Evolutionary conservation across 2,329 filamentous ascomycete genomes (phyloP).

Genomic region (Penicillium sumatraense): DNA sequence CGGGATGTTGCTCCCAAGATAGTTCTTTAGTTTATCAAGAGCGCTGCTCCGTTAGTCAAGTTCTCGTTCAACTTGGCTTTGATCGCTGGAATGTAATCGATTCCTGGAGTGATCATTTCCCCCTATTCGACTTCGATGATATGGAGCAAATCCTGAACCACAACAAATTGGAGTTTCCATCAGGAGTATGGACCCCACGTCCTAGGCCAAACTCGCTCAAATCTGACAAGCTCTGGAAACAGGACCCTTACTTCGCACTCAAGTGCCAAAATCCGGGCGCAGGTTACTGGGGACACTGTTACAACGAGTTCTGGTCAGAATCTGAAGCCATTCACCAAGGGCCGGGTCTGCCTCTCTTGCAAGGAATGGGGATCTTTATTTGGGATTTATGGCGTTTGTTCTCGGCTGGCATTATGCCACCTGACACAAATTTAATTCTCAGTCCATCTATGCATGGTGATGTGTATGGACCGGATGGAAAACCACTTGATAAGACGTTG

Average conservation of each 20-base stretch:
- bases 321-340: not conserved
- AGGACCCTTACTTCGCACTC: not conserved
- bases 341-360: not conserved
- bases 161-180: not conserved
- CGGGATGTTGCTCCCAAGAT: not conserved
- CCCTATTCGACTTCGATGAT: not conserved
- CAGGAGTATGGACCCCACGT: not conserved
- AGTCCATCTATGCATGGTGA: too few species aligned
- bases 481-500: too few species aligned
- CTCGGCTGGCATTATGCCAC: not conserved
- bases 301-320: not conserved
- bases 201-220: not conserved
- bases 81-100: too few species aligned
- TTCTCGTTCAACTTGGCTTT: not conserved
- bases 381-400: not conserved
- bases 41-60: not conserved
- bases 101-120: not conserved
- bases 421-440: not conserved
- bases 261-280: not conserved
- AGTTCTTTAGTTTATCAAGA: not conserved
- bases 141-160: not conserved
- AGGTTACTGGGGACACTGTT: not conserved
- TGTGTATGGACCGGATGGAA: not conserved
- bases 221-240: not conserved
- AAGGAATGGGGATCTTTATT: not conserved